Percentiles rank a stretch among this genome's conserved stretches.
Evolutionary conservation across 106 monocot species (phyloP).

Genomic region (Xerophyta viscosa): DNA sequence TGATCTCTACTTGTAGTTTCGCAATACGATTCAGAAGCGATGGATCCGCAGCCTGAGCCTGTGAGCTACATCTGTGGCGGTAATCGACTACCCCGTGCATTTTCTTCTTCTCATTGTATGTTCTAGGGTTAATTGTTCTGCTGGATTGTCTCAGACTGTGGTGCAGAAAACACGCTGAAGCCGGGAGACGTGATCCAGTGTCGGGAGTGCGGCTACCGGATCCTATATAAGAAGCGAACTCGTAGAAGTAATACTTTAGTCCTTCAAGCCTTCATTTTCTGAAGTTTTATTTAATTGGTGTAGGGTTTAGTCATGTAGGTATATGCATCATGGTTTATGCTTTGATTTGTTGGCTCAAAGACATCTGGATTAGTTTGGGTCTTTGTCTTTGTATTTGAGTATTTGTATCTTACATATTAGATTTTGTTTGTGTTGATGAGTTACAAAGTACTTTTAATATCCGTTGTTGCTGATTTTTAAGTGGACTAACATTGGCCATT

Average conservation of each 20-base stretch:
- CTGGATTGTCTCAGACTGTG: conserved; percentile 53
- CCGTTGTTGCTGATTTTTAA: no score
- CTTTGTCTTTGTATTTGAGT: no score
- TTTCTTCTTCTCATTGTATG: no score
- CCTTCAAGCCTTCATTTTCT: neutral
- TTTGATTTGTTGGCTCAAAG: no score
- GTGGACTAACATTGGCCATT: no score
- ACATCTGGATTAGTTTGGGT: no score
- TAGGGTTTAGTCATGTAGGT: neutral
- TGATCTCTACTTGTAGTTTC: no score
- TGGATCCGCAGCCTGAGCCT: conserved; percentile 63
- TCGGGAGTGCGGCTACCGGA: conserved; percentile 87
- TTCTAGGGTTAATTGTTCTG: no score
- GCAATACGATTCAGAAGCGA: conserved; percentile 6
- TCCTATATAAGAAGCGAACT: conserved; percentile 90
- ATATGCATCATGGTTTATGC: no score
- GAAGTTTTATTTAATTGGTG: neutral
- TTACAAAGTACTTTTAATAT: no score
- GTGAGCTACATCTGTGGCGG: conserved; percentile 56
- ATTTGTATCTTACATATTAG: no score
- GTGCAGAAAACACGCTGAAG: conserved; percentile 74
- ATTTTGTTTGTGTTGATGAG: no score
- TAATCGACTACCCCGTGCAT: conserved; percentile 3
- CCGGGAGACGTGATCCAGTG: conserved; percentile 83
- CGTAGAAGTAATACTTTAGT: conserved; percentile 42